These are phyloP conservation scores for Ascoidea asiatica DNA, from an alignment of 805 yeast species.

Conservation along the genomic window DNA sequence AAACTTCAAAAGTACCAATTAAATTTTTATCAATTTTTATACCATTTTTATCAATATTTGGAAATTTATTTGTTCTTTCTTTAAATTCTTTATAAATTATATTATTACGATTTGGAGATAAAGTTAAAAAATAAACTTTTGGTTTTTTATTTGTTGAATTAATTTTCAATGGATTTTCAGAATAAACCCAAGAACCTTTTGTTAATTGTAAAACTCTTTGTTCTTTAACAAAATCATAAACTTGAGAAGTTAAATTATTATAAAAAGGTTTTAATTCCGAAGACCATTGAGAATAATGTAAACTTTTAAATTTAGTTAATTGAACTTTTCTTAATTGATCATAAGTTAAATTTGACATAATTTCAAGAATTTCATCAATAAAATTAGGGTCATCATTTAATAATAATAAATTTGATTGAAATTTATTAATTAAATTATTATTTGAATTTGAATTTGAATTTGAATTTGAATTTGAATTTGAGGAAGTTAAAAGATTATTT, in stretches of 20 bases:
- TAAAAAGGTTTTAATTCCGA: conserved; percentile 33
- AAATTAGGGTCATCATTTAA: conserved; percentile 11
- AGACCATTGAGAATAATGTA: conserved; percentile 30
- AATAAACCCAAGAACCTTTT: conserved; percentile 71
- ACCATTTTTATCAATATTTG: conserved; percentile 48
- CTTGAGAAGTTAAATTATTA: conserved; percentile 37
- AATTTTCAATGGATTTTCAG: conserved; percentile 32
- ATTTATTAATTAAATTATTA: neutral
- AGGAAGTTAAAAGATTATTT: too few species aligned
- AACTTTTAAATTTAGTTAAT: conserved; percentile 25
- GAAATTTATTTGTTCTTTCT: conserved; percentile 30
- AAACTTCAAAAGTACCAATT: conserved; percentile 35
- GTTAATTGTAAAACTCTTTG: conserved; percentile 61
- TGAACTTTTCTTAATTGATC: conserved; percentile 42
- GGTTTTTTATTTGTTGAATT: conserved; percentile 14
- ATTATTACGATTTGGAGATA: conserved; percentile 55
- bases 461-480: neutral
- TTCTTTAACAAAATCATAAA: conserved; percentile 57
- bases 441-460: neutral
- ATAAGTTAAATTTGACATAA: conserved; percentile 28
- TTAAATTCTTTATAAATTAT: conserved; percentile 48
- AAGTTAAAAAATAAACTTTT: conserved; percentile 38
- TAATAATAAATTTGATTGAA: neutral
- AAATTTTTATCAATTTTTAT: conserved; percentile 36
- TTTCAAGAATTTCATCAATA: conserved; percentile 31